Evolutionary conservation across 768 basidiomycete species (phyloP).

Genomic region (Pseudohyphozyma bogoriensis): DNA sequence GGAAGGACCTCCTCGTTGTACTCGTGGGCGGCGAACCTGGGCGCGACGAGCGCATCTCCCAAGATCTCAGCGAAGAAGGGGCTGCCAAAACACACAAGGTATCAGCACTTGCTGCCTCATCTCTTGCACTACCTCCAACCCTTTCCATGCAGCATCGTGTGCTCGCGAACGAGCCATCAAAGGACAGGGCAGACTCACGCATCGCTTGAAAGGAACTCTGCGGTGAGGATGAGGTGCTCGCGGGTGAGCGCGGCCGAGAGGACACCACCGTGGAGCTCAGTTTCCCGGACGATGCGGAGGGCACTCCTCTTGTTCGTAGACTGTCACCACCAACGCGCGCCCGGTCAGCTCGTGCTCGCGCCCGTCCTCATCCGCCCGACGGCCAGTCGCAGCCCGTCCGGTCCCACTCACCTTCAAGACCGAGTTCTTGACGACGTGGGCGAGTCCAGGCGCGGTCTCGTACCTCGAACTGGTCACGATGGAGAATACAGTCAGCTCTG

Average conservation of each 20-base stretch:
- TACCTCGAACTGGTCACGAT: too few relatives aligned
- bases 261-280: slow-evolving; percentile 85
- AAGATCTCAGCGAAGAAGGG: slow-evolving; percentile 86
- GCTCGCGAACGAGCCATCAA: not conserved
- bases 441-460: slow-evolving; percentile 78
- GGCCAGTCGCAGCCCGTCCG: not conserved
- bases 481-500: too few relatives aligned
- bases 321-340: slow-evolving; percentile 42
- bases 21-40: slow-evolving; percentile 52
- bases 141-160: slow-evolving; percentile 46
- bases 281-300: slow-evolving; percentile 79
- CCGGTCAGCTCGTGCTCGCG: not conserved
- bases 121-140: not conserved
- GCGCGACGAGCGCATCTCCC: slow-evolving; percentile 68
- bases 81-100: too few relatives aligned
- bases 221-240: slow-evolving; percentile 85
- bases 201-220: slow-evolving; percentile 89
- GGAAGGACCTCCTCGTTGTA: slow-evolving; percentile 44
- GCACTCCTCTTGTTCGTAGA: slow-evolving; percentile 77
- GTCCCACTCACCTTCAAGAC: slow-evolving; percentile 76
- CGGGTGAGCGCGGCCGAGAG: slow-evolving; percentile 72
- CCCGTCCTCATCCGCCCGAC: not conserved
- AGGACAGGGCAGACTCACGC: slow-evolving; percentile 57
- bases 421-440: slow-evolving; percentile 94
- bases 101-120: not conserved